Conservation (phyloP, 805 yeast genomes). For the Kluyveromyces starmeri region DNA sequence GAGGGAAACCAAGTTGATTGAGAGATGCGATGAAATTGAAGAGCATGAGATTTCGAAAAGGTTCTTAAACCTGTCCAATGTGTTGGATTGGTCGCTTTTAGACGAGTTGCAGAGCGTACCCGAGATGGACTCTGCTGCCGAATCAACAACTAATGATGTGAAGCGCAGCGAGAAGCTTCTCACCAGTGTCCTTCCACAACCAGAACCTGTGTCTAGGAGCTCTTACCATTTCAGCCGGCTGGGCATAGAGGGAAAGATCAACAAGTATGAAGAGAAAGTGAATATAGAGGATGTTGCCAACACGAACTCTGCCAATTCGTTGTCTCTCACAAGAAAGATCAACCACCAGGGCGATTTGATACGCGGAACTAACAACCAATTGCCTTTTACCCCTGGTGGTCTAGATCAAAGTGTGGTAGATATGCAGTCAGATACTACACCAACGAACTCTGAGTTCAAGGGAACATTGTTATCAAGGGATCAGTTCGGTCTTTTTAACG, state of each 20-base stretch:
- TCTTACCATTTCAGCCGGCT: slow-evolving; percentile 56
- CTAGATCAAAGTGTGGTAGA: slow-evolving; percentile 27
- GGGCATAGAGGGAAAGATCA: slow-evolving; percentile 70
- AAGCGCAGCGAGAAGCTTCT: slow-evolving; percentile 21
- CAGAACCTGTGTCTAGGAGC: slow-evolving; percentile 56
- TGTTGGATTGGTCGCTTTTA: slow-evolving; percentile 61
- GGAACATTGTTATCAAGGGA: slow-evolving; percentile 50
- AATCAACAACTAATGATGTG: slow-evolving; percentile 5
- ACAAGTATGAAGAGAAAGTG: slow-evolving; percentile 52
- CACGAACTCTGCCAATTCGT: slow-evolving; percentile 57
- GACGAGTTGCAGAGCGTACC: slow-evolving; percentile 59
- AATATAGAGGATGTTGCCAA: slow-evolving; percentile 36
- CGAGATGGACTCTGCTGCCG: slow-evolving; percentile 19
- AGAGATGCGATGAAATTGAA: slow-evolving; percentile 7
- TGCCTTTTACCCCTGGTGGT: slow-evolving; percentile 96
- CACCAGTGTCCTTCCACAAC: slow-evolving; percentile 44
- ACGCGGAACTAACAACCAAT: slow-evolving; percentile 58
- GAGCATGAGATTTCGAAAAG: slow-evolving; percentile 25
- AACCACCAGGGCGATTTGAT: slow-evolving; percentile 53
- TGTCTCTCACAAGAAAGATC: slow-evolving; percentile 62
- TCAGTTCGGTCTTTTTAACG: slow-evolving; percentile 64
- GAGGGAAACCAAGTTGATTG: slow-evolving; percentile 32
- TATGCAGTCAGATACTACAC: slow-evolving; percentile 13
- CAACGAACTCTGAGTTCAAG: slow-evolving; percentile 16
- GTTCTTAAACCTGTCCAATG: slow-evolving; percentile 54